Evolutionary conservation across 345 rosid species (phyloP).

Genomic region (Murraya koenigii): DNA sequence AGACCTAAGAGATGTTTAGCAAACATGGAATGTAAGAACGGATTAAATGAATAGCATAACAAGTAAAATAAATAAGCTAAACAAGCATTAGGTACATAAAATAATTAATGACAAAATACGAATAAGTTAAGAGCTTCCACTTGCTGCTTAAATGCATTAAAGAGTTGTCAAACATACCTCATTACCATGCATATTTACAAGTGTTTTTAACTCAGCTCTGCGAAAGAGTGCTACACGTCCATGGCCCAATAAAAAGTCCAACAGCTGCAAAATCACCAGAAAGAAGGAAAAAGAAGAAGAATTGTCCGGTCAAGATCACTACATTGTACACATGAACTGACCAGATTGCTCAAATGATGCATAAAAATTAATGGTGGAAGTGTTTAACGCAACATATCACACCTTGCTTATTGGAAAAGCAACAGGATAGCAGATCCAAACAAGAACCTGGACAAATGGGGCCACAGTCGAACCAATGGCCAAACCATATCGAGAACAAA

Average conservation of each 20-base stretch:
- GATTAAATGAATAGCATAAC: neutral
- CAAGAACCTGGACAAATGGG: conserved; percentile 82
- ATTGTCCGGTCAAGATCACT: neutral
- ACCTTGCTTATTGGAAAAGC: conserved; percentile 99
- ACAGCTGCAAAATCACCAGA: conserved; percentile 45
- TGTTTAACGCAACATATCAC: conserved; percentile 3
- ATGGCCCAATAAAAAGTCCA: conserved; percentile 84
- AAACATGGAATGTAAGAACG: neutral
- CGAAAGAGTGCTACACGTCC: conserved; percentile 90
- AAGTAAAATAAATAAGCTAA: neutral
- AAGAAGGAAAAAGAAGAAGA: neutral
- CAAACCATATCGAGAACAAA: conserved; percentile 92
- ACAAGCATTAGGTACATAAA: neutral
- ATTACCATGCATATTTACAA: conserved; percentile 88
- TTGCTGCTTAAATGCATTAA: neutral
- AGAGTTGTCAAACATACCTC: conserved; percentile 52
- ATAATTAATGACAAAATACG: neutral
- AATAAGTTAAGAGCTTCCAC: neutral
- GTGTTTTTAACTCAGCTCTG: conserved; percentile 99
- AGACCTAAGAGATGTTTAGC: neutral
- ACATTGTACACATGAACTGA: neutral
- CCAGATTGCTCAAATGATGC: neutral
- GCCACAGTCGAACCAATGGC: conserved; percentile 91
- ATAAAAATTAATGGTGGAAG: neutral
- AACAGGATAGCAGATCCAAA: conserved; percentile 86